These are phyloP conservation scores for Fusarium pilosicola DNA, from an alignment of 2,329 filamentous ascomycete species.

Conservation along the genomic window DNA sequence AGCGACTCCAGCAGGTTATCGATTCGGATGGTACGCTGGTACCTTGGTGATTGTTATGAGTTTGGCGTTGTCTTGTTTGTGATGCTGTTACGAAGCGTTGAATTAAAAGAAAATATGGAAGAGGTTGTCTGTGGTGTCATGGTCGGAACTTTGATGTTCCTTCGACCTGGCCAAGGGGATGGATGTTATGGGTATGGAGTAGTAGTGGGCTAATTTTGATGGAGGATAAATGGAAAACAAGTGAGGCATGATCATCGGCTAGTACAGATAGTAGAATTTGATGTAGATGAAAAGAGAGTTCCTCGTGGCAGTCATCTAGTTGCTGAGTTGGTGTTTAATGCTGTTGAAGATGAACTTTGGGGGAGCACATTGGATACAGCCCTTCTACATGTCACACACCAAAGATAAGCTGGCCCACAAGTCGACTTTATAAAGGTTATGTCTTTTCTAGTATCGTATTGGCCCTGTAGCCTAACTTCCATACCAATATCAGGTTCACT, in stretches of 20 bases:
- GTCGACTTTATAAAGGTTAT: fast-evolving
- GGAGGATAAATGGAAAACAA: background rate
- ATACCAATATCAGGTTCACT: background rate
- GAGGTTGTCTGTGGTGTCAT: background rate
- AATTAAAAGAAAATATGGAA: background rate
- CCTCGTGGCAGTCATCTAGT: background rate
- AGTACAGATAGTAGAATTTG: background rate
- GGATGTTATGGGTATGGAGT: background rate
- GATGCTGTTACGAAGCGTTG: conserved; percentile 21
- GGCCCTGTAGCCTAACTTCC: background rate
- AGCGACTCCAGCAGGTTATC: conserved; percentile 47
- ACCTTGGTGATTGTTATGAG: conserved; percentile 45
- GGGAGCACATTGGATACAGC: background rate
- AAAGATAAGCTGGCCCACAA: fast-evolving
- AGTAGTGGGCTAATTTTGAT: background rate
- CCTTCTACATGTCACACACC: too few relatives aligned
- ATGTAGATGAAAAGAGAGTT: background rate
- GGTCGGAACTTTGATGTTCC: background rate
- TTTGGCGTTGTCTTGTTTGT: conserved; percentile 17
- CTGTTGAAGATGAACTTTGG: background rate
- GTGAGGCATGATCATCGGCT: background rate
- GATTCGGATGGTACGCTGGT: conserved; percentile 48
- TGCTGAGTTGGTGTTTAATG: background rate
- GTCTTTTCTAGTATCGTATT: background rate
- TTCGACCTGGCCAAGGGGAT: background rate